A percentile compares a stretch with the other conserved stretches of the same genome.
Conservation (phyloP, 768 basidiomycete genomes). For the Gautieria morchelliformis region DNA sequence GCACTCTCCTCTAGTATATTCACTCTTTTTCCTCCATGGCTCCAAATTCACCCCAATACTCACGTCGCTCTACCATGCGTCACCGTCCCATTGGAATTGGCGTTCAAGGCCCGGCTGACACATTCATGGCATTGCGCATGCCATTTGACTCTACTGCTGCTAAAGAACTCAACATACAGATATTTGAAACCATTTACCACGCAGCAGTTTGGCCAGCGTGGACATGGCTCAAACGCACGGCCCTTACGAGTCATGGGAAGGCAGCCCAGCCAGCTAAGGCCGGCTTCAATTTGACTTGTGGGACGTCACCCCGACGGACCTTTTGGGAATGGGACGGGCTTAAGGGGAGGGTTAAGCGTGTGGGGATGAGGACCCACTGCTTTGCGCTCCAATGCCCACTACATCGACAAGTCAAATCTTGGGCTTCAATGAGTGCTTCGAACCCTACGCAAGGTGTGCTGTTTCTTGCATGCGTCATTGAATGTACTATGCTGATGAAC, state of each 20-base stretch:
- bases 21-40: too few relatives aligned
- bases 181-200: slow-evolving; percentile 99
- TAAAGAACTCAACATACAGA: slow-evolving; percentile 82
- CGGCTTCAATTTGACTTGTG: slow-evolving; percentile 92
- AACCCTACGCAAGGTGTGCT: slow-evolving; percentile 86
- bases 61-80: slow-evolving; percentile 88
- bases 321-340: slow-evolving; percentile 93
- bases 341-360: slow-evolving; percentile 78
- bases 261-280: slow-evolving; percentile 84
- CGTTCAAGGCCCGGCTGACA: slow-evolving; percentile 94
- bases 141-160: slow-evolving; percentile 90
- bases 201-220: slow-evolving; percentile 78
- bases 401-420: slow-evolving; percentile 98
- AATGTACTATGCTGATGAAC: slow-evolving; percentile 6
- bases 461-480: neutral
- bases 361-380: slow-evolving; percentile 71
- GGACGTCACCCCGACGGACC: slow-evolving; percentile 78
- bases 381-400: slow-evolving; percentile 97
- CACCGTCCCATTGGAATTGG: slow-evolving; percentile 97
- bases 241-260: slow-evolving; percentile 81
- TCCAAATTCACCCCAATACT: too few relatives aligned
- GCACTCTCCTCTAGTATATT: too few relatives aligned
- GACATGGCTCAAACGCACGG: slow-evolving; percentile 77
- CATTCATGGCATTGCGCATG: slow-evolving; percentile 95
- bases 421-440: slow-evolving; percentile 98